phyloP scores from a whole-genome alignment of 768 basidiomycete genomes.

The Boletus pseudopeckii region DNA sequence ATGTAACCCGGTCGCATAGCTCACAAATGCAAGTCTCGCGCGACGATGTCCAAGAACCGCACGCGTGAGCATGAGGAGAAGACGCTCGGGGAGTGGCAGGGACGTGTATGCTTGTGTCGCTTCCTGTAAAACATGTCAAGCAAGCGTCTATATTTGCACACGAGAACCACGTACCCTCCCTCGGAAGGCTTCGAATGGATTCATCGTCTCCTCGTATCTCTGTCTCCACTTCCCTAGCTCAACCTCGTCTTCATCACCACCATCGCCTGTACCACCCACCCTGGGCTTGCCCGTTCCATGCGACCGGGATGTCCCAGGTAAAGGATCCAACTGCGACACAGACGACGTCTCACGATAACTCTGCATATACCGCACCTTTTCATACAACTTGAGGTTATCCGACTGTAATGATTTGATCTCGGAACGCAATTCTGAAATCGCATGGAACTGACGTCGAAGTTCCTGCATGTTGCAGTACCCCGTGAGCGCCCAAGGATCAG shows the following conservation, averaged over 20 bases:
- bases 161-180: constrained; percentile 65
- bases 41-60: constrained; percentile 86
- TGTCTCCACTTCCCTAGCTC: constrained; percentile 85
- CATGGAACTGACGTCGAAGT: constrained; percentile 91
- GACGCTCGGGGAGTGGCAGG: constrained; percentile 87
- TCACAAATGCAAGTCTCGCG: constrained; percentile 84
- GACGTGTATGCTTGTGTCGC: constrained; percentile 90
- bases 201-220: constrained; percentile 95
- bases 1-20: constrained; percentile 81
- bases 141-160: background rate
- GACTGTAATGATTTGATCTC: constrained; percentile 91
- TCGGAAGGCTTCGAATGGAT: constrained; percentile 97
- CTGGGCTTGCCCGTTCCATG: constrained; percentile 2
- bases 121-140: constrained; percentile 54
- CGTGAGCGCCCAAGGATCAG: background rate
- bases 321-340: constrained; percentile 65
- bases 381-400: constrained; percentile 97
- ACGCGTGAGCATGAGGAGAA: constrained; percentile 80
- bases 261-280: constrained; percentile 14
- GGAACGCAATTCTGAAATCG: constrained; percentile 87
- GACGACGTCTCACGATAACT: constrained; percentile 80
- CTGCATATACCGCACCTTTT: constrained; percentile 99
- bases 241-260: constrained; percentile 45
- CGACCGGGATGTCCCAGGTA: constrained; percentile 40
- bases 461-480: constrained; percentile 48